A percentile compares a stretch with the other conserved stretches of the same genome.
phyloP scores from a whole-genome alignment of 2,329 filamentous ascomycete species.

The Phialophora macrospora region DNA sequence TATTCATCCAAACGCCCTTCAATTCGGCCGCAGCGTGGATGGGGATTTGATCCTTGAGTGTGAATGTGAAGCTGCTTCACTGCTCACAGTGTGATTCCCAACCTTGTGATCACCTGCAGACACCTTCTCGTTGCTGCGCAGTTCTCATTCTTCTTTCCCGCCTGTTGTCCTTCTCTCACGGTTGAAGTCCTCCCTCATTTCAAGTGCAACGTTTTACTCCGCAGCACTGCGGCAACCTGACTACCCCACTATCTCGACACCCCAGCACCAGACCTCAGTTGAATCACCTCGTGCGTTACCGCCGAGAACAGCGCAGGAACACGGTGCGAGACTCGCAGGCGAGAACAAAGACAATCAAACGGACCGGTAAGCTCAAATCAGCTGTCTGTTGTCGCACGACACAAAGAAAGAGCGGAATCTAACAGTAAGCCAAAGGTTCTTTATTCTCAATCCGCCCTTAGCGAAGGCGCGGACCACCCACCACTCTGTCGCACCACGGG shows the following conservation, averaged over 20 bases:
- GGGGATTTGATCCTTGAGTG: constrained; percentile 24
- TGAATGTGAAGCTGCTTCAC: constrained; percentile 22
- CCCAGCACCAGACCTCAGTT: background rate
- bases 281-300: constrained; percentile 7
- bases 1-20: constrained; percentile 32
- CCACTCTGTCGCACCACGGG: background rate
- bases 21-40: constrained; percentile 33
- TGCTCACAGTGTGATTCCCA: constrained; percentile 16
- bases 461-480: constrained; percentile 2
- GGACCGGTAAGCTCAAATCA: constrained; percentile 10
- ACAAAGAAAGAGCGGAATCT: constrained; percentile 25
- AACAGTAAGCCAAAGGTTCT: constrained; percentile 6
- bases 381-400: constrained; percentile 21
- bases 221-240: constrained; percentile 9
- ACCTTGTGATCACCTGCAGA: constrained; percentile 16
- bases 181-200: constrained; percentile 14
- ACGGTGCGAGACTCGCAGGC: constrained; percentile 17
- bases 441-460: constrained; percentile 10
- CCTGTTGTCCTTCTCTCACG: constrained; percentile 10
- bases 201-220: constrained; percentile 16
- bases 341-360: constrained; percentile 6
- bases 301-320: constrained; percentile 18
- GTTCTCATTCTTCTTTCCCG: constrained; percentile 7
- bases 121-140: constrained; percentile 11
- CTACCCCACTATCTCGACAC: constrained; percentile 20